These are phyloP conservation scores for Lasiosphaeria miniovina DNA, from an alignment of 495 filamentous ascomycete species.

Conservation along the genomic window DNA sequence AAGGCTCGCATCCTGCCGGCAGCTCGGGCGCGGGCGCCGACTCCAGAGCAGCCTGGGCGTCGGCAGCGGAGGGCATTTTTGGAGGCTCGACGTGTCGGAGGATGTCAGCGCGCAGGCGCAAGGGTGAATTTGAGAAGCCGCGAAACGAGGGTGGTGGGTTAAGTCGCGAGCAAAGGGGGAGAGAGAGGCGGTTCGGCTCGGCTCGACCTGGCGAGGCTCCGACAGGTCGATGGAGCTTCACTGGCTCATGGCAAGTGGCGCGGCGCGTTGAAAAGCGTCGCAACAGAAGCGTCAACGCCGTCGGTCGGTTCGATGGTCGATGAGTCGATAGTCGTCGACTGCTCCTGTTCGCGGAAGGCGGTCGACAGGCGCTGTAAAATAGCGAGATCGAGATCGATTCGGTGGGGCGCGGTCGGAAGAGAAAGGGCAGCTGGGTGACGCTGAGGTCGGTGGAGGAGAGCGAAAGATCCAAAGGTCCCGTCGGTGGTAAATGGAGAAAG, in stretches of 20 bases:
- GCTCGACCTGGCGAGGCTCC: constrained; percentile 17
- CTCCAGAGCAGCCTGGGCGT: constrained; percentile 3
- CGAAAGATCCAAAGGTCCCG: background rate
- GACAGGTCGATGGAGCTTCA: constrained; percentile 17
- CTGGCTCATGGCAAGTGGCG: constrained; percentile 19
- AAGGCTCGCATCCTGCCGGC: constrained; percentile 17
- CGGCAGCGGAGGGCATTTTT: constrained; percentile 3
- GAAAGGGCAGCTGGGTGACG: background rate
- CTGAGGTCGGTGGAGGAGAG: background rate
- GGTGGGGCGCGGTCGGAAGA: background rate
- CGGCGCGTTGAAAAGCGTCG: constrained; percentile 1
- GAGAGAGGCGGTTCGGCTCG: background rate
- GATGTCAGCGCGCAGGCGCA: background rate
- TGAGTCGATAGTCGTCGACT: background rate
- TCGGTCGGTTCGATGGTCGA: background rate
- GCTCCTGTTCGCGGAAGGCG: too few species aligned
- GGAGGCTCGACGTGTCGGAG: constrained; percentile 2
- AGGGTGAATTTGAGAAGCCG: background rate
- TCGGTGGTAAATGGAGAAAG: background rate
- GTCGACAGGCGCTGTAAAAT: too few species aligned
- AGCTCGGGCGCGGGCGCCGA: background rate
- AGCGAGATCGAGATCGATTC: too few species aligned
- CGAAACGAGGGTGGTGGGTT: constrained; percentile 1
- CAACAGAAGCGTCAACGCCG: background rate
- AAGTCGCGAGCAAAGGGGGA: constrained; percentile 6